Conservation (phyloP, 2,329 filamentous ascomycete species). For the Lachnellula hyalina region DNA sequence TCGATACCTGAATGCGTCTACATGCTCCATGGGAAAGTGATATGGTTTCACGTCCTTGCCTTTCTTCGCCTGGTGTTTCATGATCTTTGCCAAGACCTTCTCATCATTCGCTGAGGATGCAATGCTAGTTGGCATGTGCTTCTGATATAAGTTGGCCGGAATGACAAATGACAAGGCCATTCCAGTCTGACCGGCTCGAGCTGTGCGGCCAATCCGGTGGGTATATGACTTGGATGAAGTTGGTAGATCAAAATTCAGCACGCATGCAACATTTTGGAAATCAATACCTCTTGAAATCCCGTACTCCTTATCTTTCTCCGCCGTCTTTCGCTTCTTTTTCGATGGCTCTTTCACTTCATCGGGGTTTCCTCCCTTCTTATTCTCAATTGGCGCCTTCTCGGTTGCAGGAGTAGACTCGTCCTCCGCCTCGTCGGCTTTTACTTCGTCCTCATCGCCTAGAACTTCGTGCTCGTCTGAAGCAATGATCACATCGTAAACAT, state of each 20-base stretch:
- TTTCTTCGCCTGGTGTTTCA: conserved; percentile 69
- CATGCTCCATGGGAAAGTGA: conserved; percentile 88
- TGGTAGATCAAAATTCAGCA: conserved; percentile 96
- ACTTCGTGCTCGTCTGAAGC: conserved; percentile 90
- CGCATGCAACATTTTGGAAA: conserved; percentile 89
- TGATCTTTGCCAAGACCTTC: conserved; percentile 73
- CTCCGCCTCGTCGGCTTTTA: conserved; percentile 32
- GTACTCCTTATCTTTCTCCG: conserved; percentile 75
- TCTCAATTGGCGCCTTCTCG: conserved; percentile 25
- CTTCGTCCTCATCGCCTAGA: conserved; percentile 54
- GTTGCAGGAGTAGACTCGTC: conserved; percentile 16
- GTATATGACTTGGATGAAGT: conserved; percentile 85
- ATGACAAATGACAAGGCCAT: conserved; percentile 97
- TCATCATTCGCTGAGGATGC: conserved; percentile 77
- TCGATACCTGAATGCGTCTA: conserved; percentile 91
- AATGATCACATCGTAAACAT: conserved; percentile 96
- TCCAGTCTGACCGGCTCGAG: conserved; percentile 81
- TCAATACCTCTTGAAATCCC: conserved; percentile 95
- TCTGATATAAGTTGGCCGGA: conserved; percentile 73
- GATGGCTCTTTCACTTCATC: conserved; percentile 34
- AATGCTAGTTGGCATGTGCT: conserved; percentile 82
- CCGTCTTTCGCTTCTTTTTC: conserved; percentile 61
- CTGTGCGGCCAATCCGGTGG: conserved; percentile 93
- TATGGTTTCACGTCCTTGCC: conserved; percentile 84
- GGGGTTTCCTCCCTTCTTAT: conserved; percentile 29